Conservation (phyloP, 495 filamentous ascomycete genomes). For the Poronia punctata region DNA sequence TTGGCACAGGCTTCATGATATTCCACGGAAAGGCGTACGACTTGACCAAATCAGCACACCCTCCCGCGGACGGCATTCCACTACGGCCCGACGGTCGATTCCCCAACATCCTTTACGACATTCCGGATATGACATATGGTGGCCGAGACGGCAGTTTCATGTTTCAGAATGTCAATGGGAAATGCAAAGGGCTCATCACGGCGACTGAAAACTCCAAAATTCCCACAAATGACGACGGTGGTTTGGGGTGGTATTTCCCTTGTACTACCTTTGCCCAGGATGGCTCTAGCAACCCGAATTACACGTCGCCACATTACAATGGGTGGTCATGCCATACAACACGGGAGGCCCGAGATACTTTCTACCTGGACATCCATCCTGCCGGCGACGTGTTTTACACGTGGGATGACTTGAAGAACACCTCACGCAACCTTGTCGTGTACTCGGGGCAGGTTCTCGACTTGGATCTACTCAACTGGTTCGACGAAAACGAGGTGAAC, state of each 20-base stretch:
- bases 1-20: conserved; percentile 81
- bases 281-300: conserved; percentile 71
- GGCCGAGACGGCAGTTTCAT: conserved; percentile 92
- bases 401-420: conserved; percentile 91
- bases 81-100: conserved; percentile 29
- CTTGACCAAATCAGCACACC: conserved; percentile 64
- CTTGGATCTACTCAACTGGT: conserved; percentile 83
- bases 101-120: conserved; percentile 80
- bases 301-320: conserved; percentile 62
- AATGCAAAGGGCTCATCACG: conserved; percentile 88
- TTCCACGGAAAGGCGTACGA: conserved; percentile 90
- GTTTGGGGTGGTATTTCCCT: conserved; percentile 96
- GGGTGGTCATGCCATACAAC: conserved; percentile 93
- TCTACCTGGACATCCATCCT: conserved; percentile 60
- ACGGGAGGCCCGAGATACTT: conserved; percentile 54
- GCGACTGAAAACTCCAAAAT: conserved; percentile 63
- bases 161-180: conserved; percentile 98
- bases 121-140: conserved; percentile 62
- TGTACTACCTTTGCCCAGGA: conserved; percentile 90
- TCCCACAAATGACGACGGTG: conserved; percentile 66
- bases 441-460: conserved; percentile 94
- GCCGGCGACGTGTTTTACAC: conserved; percentile 76
- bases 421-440: conserved; percentile 78
- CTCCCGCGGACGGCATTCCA: conserved; percentile 71
- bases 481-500: conserved; percentile 77